Evolutionary conservation across 1,284 basidiomycete genomes (phyloP).

Genomic region (Coniferiporia sulphurascens): DNA sequence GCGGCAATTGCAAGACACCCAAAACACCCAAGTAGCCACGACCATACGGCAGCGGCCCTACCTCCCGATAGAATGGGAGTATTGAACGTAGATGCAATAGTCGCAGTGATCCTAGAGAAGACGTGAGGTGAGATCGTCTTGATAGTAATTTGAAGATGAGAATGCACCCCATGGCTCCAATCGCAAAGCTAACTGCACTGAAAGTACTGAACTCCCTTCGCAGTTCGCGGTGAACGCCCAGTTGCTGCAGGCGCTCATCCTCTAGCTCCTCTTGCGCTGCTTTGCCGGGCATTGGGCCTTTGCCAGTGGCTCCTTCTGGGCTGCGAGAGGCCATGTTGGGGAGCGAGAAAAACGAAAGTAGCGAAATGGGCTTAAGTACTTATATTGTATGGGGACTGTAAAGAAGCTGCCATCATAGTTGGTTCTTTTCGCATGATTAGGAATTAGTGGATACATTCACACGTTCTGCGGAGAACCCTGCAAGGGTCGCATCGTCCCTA

Average conservation of each 20-base stretch:
- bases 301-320: neutral
- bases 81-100: slow-evolving; percentile 22
- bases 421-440: too few species aligned
- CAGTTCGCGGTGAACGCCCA: slow-evolving; percentile 21
- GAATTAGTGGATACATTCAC: too few species aligned
- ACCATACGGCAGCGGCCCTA: slow-evolving; percentile 21
- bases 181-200: slow-evolving; percentile 22
- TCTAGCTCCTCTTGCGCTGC: slow-evolving; percentile 5
- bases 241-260: slow-evolving; percentile 15
- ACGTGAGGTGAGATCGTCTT: neutral
- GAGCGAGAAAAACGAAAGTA: too few species aligned
- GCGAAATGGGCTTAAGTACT: too few species aligned
- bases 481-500: too few species aligned
- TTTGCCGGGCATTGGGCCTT: neutral
- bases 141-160: neutral
- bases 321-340: too few species aligned
- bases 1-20: slow-evolving; percentile 21
- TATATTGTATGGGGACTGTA: too few species aligned
- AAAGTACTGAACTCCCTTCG: slow-evolving; percentile 21
- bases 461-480: too few species aligned
- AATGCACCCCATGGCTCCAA: slow-evolving; percentile 20
- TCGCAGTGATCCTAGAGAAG: slow-evolving; percentile 18
- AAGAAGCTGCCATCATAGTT: too few species aligned
- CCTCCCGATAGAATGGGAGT: slow-evolving; percentile 22
- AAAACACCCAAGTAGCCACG: slow-evolving; percentile 22